These are phyloP conservation scores for Westerdykella sp. DNA, from an alignment of 2,329 filamentous ascomycete genomes.

Conservation along the genomic window DNA sequence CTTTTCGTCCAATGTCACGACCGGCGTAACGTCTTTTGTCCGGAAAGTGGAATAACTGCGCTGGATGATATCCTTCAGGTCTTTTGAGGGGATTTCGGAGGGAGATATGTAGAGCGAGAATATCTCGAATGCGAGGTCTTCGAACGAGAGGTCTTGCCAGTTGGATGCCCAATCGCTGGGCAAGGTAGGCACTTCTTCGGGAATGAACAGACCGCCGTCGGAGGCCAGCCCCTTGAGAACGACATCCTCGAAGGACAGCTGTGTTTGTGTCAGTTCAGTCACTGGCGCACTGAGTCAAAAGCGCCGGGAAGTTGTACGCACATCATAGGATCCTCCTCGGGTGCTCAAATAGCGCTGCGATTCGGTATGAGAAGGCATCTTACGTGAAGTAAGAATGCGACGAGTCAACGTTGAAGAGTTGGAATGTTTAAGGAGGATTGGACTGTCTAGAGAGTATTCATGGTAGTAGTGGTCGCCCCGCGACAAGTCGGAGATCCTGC, in stretches of 20 bases:
- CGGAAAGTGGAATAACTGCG: conserved; percentile 89
- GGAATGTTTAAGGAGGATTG: not conserved
- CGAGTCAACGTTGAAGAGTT: too few species aligned
- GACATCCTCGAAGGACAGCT: conserved; percentile 87
- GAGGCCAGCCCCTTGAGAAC: conserved; percentile 82
- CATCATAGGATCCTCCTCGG: conserved; percentile 57
- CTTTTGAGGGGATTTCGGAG: conserved; percentile 70
- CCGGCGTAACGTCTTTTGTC: conserved; percentile 67
- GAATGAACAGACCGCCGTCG: conserved; percentile 85
- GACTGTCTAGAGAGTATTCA: not conserved
- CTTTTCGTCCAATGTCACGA: conserved; percentile 65
- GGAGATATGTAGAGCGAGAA: conserved; percentile 82
- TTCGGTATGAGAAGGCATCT: conserved; percentile 44
- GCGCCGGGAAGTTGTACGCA: conserved; percentile 30
- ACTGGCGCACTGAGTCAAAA: not conserved
- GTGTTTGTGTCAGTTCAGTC: not conserved
- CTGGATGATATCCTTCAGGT: conserved; percentile 76
- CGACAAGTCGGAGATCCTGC: not conserved
- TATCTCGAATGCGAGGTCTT: conserved; percentile 76
- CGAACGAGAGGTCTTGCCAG: conserved; percentile 74
- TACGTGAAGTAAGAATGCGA: too few species aligned
- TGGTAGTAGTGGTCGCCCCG: not conserved
- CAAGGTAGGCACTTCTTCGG: conserved; percentile 67
- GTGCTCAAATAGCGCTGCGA: conserved; percentile 60
- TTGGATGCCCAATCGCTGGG: conserved; percentile 57